Evolutionary conservation across 1,284 basidiomycete species (phyloP), one percentile per base, ranked within the genome.

Genomic region (Amylostereum chailletii): DNA sequence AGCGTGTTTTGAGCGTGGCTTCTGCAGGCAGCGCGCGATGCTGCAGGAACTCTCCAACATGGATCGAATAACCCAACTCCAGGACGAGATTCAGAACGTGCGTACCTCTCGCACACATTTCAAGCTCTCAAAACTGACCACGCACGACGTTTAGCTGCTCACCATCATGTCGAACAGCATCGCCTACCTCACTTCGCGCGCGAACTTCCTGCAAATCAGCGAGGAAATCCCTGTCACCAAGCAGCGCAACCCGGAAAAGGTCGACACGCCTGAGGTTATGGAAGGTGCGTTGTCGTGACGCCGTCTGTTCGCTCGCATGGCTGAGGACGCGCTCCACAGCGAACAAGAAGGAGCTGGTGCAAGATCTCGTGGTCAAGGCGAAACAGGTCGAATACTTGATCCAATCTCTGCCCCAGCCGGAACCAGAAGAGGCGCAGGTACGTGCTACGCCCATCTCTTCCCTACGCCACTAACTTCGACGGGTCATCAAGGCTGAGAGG

Each of bases 41-140:
- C 86, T 88, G 74, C 82, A 86, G 76, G 86, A 89, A 80, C 69
- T 88, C 64, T 81, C 85, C 65, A 80, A 85, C 72, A 90, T 90
- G 87, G 87, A 90, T 73, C 81, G 86, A 68, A 87, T 90, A 65
- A 89, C 88, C 33, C 88, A 90, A 65, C 79, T 90, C 55, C 86
- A 90, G 71, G 86, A 90, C 77, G 87, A 87, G 67, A 87, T 89
- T 53, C 87, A 90, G 69, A 80, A 85, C 71, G 85, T 83, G 53
- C 47, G 71, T 59, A 9, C 46, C 8, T 32, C 2, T 38, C 29
- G 3, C 10, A 19, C 40, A 11, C 29, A n/a, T 38, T 11, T 34
- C 3, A 37, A 45, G 8, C 37, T 19, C 36, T 36, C 19, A 9
- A 19, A 9, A 32, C 46, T 39, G 11, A 44, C 26, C 19, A n/a